These are phyloP conservation scores for Aspergillus leporis DNA, from an alignment of 495 filamentous ascomycete species.

Conservation along the genomic window DNA sequence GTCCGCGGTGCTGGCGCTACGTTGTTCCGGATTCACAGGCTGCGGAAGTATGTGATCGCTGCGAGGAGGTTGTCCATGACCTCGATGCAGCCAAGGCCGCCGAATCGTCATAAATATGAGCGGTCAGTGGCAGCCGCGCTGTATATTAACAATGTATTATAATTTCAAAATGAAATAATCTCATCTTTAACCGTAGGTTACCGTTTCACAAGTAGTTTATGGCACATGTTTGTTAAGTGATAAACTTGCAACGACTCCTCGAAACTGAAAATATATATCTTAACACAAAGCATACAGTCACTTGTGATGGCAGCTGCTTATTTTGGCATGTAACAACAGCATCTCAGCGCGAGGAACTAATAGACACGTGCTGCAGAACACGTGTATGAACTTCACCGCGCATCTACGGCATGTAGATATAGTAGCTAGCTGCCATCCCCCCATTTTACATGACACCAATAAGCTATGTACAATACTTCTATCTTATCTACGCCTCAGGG, in stretches of 20 bases:
- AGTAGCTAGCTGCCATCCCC: too few relatives aligned
- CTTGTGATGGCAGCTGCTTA: too few relatives aligned
- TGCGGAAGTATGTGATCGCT: conserved; percentile 68
- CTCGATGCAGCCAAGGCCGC: conserved; percentile 12
- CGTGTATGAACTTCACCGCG: too few relatives aligned
- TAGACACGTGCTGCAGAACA: too few relatives aligned
- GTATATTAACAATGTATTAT: conserved; percentile 10
- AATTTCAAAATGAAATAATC: not conserved
- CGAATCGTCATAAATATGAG: not conserved
- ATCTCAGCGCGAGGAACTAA: too few relatives aligned
- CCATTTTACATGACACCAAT: too few relatives aligned
- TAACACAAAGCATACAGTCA: too few relatives aligned
- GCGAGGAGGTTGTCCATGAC: conserved; percentile 63
- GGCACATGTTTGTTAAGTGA: not conserved
- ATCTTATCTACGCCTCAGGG: too few relatives aligned
- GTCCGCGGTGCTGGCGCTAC: conserved; percentile 86
- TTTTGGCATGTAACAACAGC: too few relatives aligned
- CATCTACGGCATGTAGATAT: too few relatives aligned
- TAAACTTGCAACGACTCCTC: not conserved
- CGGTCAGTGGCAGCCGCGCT: not conserved
- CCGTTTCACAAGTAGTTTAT: not conserved
- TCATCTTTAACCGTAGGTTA: not conserved
- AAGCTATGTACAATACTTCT: too few relatives aligned
- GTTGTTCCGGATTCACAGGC: conserved; percentile 46
- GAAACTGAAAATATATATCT: too few relatives aligned